These are phyloP conservation scores for Helianthus annuus DNA, from an alignment of 129 eudicot species.

Conservation along the genomic window HanXRQr2.0-SUNRISE NC_035434.2:120229425-120229924, in stretches of 20 bases:
- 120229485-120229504: constrained; percentile 21
- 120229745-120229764: constrained; percentile 1
- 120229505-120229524: constrained; percentile 7
- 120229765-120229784: constrained; percentile 11
- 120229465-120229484: neutral
- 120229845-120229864: neutral
- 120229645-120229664: constrained; percentile 26
- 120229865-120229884: no score
- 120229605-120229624: constrained; percentile 42
- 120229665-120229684: constrained; percentile 50
- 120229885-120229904: no score
- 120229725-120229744: constrained; percentile 9
- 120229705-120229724: constrained; percentile 21
- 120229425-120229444: constrained; percentile 43
- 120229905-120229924: no score
- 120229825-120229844: constrained; percentile 9
- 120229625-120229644: constrained; percentile 47
- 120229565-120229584: constrained; percentile 19
- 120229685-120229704: constrained; percentile 55
- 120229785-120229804: neutral
- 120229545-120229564: neutral
- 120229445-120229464: constrained; percentile 43
- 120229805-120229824: neutral
- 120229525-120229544: constrained; percentile 12
- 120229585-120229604: constrained; percentile 23